Conservation (phyloP, 441 rosid species). For the Populus hybrid region DNA sequence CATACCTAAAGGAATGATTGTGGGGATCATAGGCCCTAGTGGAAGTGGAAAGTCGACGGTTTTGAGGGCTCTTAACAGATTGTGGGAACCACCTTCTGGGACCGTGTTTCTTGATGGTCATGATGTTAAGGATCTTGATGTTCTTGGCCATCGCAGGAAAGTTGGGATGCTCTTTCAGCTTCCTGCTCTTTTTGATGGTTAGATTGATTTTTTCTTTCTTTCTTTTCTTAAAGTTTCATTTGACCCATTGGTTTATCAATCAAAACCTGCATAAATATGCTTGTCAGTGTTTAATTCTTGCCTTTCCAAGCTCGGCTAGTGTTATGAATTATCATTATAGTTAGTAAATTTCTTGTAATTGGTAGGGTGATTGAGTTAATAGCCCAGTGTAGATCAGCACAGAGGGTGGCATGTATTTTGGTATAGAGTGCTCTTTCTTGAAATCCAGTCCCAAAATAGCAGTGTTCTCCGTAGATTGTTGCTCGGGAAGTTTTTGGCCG, state of each 20-base stretch:
- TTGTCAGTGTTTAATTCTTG: not conserved
- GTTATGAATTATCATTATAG: not conserved
- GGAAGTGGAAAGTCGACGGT: slow-evolving; percentile 92
- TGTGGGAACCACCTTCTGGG: slow-evolving; percentile 78
- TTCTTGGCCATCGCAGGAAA: slow-evolving; percentile 70
- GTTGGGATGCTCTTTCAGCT: slow-evolving; percentile 98
- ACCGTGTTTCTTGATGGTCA: slow-evolving; percentile 67
- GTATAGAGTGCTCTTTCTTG: not conserved
- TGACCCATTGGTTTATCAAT: too few relatives aligned
- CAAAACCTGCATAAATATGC: too few relatives aligned
- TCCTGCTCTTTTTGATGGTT: slow-evolving; percentile 79
- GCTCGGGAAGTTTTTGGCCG: not conserved
- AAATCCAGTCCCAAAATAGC: not conserved
- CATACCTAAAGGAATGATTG: slow-evolving; percentile 52
- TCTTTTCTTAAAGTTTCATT: not conserved
- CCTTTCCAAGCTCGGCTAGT: not conserved
- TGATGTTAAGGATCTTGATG: slow-evolving; percentile 61
- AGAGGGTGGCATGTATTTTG: not conserved
- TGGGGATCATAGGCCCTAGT: slow-evolving; percentile 93
- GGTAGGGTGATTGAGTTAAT: not conserved
- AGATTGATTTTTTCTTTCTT: not conserved
- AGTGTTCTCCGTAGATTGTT: not conserved
- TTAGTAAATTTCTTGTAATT: not conserved
- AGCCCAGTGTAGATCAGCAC: not conserved
- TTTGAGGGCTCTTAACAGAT: slow-evolving; percentile 67